phyloP scores from a whole-genome alignment of 768 basidiomycete genomes.

The Rhodotorula graminis region DNA sequence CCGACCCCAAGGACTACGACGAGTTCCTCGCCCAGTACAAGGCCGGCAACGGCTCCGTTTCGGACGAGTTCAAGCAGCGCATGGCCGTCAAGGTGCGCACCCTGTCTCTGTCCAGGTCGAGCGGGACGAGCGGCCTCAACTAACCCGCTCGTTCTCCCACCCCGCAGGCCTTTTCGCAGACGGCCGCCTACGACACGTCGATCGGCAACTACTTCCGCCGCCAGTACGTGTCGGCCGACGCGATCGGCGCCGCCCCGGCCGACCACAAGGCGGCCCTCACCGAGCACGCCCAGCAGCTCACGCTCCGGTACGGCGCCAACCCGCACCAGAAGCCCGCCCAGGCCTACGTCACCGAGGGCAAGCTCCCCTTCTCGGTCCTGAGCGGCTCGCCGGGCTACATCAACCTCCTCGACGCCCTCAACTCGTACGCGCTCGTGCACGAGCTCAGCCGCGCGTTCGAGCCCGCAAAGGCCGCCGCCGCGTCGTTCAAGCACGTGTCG shows the following conservation, averaged over 20 bases:
- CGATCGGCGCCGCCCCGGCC: constrained; percentile 48
- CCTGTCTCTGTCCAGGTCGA: no score
- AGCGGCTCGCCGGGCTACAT: constrained; percentile 96
- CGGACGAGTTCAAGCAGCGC: constrained; percentile 64
- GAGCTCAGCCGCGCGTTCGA: constrained; percentile 81
- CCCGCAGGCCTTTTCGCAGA: constrained; percentile 89
- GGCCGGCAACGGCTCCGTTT: constrained; percentile 67
- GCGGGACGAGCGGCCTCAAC: no score
- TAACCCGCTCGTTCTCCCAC: no score
- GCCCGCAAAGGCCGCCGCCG: constrained; percentile 75
- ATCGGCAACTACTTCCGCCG: constrained; percentile 95
- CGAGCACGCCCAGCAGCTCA: constrained; percentile 69
- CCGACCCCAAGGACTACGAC: constrained; percentile 80
- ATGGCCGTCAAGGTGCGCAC: constrained; percentile 63
- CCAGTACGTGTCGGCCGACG: constrained; percentile 81
- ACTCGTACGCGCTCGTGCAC: constrained; percentile 91
- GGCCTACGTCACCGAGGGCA: constrained; percentile 81
- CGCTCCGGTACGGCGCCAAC: constrained; percentile 91
- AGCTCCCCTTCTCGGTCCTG: constrained; percentile 89
- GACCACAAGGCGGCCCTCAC: constrained; percentile 59
- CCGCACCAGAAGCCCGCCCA: constrained; percentile 99
- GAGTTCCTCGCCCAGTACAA: constrained; percentile 74
- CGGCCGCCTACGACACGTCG: constrained; percentile 87
- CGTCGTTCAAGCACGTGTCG: constrained; percentile 99
- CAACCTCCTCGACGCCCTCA: constrained; percentile 93